Evolutionary conservation across 257 asterid species (phyloP).

Genomic region (Solanum paucissectum): DNA sequence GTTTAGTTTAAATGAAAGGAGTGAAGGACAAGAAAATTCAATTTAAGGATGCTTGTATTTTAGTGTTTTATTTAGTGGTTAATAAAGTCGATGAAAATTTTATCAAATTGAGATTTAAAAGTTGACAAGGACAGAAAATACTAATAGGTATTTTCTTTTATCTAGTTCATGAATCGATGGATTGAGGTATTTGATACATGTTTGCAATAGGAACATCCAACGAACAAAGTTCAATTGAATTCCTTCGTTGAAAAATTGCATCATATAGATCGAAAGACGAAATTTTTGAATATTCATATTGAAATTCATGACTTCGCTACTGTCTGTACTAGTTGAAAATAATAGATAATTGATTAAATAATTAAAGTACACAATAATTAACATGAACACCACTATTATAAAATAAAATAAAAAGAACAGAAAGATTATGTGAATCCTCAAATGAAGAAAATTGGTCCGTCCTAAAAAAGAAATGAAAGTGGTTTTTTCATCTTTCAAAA

Average conservation of each 20-base stretch:
- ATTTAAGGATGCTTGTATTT: not conserved
- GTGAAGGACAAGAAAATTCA: not conserved
- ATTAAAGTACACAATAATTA: not conserved
- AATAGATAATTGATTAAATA: not conserved
- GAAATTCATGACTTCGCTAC: not conserved
- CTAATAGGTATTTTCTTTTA: not conserved
- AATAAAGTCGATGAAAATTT: not conserved
- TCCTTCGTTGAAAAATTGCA: not conserved
- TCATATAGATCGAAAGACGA: fast-evolving
- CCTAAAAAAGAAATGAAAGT: not conserved
- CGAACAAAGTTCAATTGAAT: not conserved
- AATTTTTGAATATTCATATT: not conserved
- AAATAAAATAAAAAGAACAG: not conserved
- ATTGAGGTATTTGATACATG: not conserved
- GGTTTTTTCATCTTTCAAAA: not conserved
- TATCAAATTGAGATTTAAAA: not conserved
- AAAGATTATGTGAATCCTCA: not conserved
- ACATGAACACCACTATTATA: not conserved
- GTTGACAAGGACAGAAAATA: not conserved
- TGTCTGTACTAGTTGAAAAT: not conserved
- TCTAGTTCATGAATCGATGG: not conserved
- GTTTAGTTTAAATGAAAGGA: not conserved
- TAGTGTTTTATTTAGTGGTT: not conserved
- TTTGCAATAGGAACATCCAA: not conserved
- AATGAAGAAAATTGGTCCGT: not conserved